A percentile compares a stretch with the other conserved stretches of the same genome.
Conservation (phyloP, 495 filamentous ascomycete genomes). For the Neurospora sp. region DNA sequence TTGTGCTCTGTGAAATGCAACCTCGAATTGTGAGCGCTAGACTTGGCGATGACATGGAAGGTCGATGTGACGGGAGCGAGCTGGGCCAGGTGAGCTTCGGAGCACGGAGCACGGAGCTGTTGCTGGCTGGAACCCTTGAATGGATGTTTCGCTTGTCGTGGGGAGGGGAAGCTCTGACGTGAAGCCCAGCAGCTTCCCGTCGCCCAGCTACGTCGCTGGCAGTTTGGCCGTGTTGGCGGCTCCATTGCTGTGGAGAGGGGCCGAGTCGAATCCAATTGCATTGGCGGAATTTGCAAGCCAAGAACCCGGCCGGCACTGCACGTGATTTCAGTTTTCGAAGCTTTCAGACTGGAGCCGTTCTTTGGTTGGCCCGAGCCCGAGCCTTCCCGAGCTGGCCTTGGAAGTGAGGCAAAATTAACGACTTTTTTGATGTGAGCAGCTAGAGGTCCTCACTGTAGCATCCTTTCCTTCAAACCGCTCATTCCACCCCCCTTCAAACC, state of each 20-base stretch:
- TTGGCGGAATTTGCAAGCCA: background rate
- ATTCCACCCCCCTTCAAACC: slow-evolving; percentile 23
- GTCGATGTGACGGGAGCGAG: background rate
- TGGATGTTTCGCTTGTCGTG: background rate
- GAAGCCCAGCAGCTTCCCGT: background rate
- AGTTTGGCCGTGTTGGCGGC: background rate
- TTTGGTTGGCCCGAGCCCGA: slow-evolving; percentile 8
- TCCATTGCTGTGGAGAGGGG: background rate
- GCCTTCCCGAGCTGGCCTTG: slow-evolving; percentile 23
- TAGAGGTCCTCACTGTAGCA: slow-evolving; percentile 1
- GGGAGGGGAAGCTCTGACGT: background rate
- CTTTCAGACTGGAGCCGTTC: background rate
- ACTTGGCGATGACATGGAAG: background rate
- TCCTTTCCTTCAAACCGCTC: slow-evolving; percentile 37
- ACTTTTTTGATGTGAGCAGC: slow-evolving; percentile 22
- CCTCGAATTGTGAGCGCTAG: background rate
- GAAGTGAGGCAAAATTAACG: slow-evolving; percentile 28
- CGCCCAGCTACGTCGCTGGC: slow-evolving; percentile 2
- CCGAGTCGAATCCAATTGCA: background rate
- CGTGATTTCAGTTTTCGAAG: background rate
- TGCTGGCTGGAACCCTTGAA: background rate
- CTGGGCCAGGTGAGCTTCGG: background rate
- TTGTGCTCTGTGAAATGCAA: background rate
- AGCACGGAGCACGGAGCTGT: background rate
- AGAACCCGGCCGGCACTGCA: background rate